A percentile compares a stretch with the other conserved stretches of the same genome.
These are phyloP conservation scores for Secale cereale DNA, from an alignment of 176 grass and related monocot species.

Conservation along the genomic window DNA sequence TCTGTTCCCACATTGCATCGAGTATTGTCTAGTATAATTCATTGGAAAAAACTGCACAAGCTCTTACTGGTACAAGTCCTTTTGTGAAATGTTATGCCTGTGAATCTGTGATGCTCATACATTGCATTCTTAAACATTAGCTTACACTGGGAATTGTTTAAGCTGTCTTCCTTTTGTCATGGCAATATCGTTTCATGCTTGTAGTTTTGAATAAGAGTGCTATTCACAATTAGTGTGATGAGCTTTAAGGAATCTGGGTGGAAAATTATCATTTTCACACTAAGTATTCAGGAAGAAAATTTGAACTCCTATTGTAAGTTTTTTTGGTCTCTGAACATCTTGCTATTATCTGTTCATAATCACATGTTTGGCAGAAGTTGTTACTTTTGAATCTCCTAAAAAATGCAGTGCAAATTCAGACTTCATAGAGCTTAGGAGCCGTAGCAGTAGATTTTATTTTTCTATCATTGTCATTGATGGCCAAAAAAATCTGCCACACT, in stretches of 20 bases:
- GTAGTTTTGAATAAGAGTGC: background rate
- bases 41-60: background rate
- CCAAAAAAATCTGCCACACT: background rate
- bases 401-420: background rate
- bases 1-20: background rate
- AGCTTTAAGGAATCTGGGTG: background rate
- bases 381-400: background rate
- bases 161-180: background rate
- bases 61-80: background rate
- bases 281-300: conserved; percentile 5
- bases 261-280: background rate
- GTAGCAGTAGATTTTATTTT: background rate
- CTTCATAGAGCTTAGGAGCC: background rate
- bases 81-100: background rate
- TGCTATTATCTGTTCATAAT: conserved; percentile 11
- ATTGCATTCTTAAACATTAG: background rate
- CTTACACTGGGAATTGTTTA: background rate
- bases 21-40: background rate
- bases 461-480: background rate
- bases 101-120: conserved; percentile 12
- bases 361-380: background rate
- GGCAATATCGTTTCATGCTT: conserved; percentile 3
- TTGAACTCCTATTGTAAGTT: conserved; percentile 1
- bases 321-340: background rate
- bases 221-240: background rate